Conservation (phyloP, 1,139 yeast genomes). For the Scheffersomyces parashehatae region DNA sequence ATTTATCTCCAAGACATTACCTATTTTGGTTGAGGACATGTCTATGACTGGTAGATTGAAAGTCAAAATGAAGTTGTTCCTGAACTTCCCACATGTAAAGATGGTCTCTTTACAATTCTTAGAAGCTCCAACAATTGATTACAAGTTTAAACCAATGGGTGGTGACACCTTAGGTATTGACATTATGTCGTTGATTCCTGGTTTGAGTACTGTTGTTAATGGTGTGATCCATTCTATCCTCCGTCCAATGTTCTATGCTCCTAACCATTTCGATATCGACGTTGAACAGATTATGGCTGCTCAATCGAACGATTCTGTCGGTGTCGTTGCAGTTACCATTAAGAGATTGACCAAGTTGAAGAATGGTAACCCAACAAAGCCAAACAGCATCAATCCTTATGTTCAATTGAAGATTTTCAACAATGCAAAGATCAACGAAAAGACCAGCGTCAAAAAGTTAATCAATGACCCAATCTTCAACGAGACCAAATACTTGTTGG, state of each 20-base stretch:
- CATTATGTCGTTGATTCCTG: constrained; percentile 81
- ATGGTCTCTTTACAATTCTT: constrained; percentile 68
- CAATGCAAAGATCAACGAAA: constrained; percentile 44
- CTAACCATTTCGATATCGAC: constrained; percentile 72
- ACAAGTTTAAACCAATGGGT: constrained; percentile 82
- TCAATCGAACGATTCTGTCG: constrained; percentile 64
- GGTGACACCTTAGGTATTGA: constrained; percentile 83
- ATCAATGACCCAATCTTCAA: constrained; percentile 62
- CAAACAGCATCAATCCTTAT: constrained; percentile 59
- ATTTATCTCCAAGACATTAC: constrained; percentile 70
- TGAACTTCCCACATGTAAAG: constrained; percentile 72
- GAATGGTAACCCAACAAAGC: constrained; percentile 37
- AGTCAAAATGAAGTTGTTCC: constrained; percentile 59
- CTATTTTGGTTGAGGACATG: constrained; percentile 77
- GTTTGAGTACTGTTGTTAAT: constrained; percentile 72
- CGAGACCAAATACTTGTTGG: constrained; percentile 63
- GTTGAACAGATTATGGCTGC: constrained; percentile 69
- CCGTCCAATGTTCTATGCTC: constrained; percentile 81
- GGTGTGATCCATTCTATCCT: constrained; percentile 66
- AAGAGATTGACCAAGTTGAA: constrained; percentile 54
- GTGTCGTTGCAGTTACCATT: constrained; percentile 65
- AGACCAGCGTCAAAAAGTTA: constrained; percentile 57
- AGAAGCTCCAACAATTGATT: constrained; percentile 77
- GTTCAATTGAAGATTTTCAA: constrained; percentile 50
- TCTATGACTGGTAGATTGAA: constrained; percentile 72